These are phyloP conservation scores for Yamadazyma sp. DNA, from an alignment of 805 yeast genomes.

Conservation along the genomic window DNA sequence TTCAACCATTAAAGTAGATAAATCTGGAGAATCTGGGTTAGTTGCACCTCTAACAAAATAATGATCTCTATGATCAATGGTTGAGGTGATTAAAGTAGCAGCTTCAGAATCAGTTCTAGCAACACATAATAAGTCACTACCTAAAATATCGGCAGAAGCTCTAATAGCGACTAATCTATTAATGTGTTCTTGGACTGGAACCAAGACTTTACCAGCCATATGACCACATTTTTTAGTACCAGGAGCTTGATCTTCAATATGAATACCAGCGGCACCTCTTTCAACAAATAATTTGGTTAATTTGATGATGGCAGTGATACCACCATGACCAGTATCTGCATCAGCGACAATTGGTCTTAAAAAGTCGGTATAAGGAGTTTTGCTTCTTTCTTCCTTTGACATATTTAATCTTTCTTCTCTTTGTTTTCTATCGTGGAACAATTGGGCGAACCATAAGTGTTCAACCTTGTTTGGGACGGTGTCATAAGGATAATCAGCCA, in stretches of 20 bases:
- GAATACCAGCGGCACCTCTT: conserved; percentile 98
- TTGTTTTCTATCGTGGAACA: conserved; percentile 96
- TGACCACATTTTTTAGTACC: conserved; percentile 99
- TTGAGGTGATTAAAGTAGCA: conserved; percentile 89
- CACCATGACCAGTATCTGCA: conserved; percentile 99
- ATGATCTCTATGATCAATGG: conserved; percentile 93
- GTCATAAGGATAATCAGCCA: conserved; percentile 98
- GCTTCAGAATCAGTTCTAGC: conserved; percentile 99
- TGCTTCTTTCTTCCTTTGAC: conserved; percentile 62
- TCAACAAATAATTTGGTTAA: conserved; percentile 94
- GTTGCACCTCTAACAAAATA: conserved; percentile 89
- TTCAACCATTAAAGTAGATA: conserved; percentile 72
- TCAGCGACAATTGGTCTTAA: conserved; percentile 95
- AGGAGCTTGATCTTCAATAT: conserved; percentile 98
- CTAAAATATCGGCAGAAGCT: conserved; percentile 91
- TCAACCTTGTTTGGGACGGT: conserved; percentile 98
- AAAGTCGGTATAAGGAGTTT: conserved; percentile 77
- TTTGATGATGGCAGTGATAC: conserved; percentile 93
- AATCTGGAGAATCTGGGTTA: conserved; percentile 72
- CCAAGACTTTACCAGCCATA: conserved; percentile 98
- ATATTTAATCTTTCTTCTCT: conserved; percentile 72
- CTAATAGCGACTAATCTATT: conserved; percentile 91
- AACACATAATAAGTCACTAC: conserved; percentile 79
- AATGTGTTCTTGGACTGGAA: conserved; percentile 96
- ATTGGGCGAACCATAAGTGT: conserved; percentile 93